Conservation (phyloP, 352 stramenopile genomes). For the Globisporangium barbulae region DNA sequence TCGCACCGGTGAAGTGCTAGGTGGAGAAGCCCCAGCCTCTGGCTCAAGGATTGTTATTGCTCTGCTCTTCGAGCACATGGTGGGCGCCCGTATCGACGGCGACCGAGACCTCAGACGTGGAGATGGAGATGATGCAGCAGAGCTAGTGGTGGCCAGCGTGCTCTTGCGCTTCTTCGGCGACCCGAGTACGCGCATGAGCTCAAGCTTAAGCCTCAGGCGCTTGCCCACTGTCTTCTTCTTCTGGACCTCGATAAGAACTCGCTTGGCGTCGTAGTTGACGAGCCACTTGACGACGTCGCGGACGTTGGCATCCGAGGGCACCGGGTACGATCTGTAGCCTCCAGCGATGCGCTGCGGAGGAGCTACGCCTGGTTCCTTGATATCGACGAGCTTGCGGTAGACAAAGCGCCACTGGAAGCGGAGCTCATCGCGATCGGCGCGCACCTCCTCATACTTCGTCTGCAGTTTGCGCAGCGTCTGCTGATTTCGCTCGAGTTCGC, state of each 20-base stretch:
- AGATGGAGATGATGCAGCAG: not conserved
- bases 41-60: not conserved
- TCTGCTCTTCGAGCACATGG: not conserved
- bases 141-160: not conserved
- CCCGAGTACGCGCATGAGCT: slow-evolving; percentile 29
- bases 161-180: slow-evolving; percentile 14
- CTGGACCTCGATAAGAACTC: slow-evolving; percentile 23
- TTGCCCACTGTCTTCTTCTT: slow-evolving; percentile 18
- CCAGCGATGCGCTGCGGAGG: slow-evolving; percentile 34
- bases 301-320: slow-evolving; percentile 29
- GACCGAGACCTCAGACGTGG: slow-evolving; percentile 6
- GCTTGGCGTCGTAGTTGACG: slow-evolving; percentile 37
- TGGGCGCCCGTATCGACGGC: slow-evolving; percentile 3
- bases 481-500: slow-evolving; percentile 16
- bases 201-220: slow-evolving; percentile 31
- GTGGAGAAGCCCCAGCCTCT: not conserved
- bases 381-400: slow-evolving; percentile 32
- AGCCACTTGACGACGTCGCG: slow-evolving; percentile 41
- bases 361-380: slow-evolving; percentile 24
- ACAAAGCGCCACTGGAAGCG: slow-evolving; percentile 36
- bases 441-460: slow-evolving; percentile 19
- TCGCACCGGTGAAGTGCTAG: not conserved
- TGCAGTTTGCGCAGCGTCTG: slow-evolving; percentile 19
- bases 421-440: slow-evolving; percentile 27
- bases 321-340: slow-evolving; percentile 35